Evolutionary conservation across 129 eudicot species (phyloP), one percentile per base, ranked within the genome.

Genomic region (Deinandra increscens): DNA sequence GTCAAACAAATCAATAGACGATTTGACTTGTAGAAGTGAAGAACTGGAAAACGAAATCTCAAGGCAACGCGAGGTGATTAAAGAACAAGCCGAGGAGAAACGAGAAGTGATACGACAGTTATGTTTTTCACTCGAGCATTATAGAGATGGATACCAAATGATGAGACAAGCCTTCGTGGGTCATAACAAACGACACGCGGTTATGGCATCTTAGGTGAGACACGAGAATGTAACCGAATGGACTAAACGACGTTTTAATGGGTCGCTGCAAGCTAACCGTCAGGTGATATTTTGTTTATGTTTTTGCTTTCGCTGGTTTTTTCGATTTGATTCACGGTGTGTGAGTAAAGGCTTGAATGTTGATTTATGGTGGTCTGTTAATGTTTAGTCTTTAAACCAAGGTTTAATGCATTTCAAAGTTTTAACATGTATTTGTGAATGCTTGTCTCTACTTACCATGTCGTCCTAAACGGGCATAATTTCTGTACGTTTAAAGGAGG

Each of bases 81-180:
- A 61, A 62, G 91, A 88, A 84, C 89, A 87, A 39, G 98, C 87
- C 2, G 98, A 91, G 71, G 94, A 75, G 82, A 91, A 88, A 59
- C 73, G 98, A 18, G 96, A 91, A 69, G 98, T 75, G 8, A 91
- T 91, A 58, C 75, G 98, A 79, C 98, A 88, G 23, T 81, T 91
- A 50, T 91, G 96, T 77, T 82, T 86, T 86, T 88, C 98, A 3
- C 77, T 91, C 3, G 98, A 91, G 65, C 89, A 87, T 66, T 90
- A 90, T 18, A 69, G 96, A 49, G 81, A 64, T 33, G 94, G 84
- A 4, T 88, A 91, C 73, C 84, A 84, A 9, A 70, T 69, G 86
- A 75, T 91, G 65, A 76, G 88, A 43, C 80, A 82, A 61, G 94
- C 88, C 36, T 85, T 91, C 22, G 23, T 45, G 1, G 85, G 83